Evolutionary conservation across 2,329 filamentous ascomycete species (phyloP), one percentile per base, ranked within the genome.

Genomic region (Beauveria australis): DNA sequence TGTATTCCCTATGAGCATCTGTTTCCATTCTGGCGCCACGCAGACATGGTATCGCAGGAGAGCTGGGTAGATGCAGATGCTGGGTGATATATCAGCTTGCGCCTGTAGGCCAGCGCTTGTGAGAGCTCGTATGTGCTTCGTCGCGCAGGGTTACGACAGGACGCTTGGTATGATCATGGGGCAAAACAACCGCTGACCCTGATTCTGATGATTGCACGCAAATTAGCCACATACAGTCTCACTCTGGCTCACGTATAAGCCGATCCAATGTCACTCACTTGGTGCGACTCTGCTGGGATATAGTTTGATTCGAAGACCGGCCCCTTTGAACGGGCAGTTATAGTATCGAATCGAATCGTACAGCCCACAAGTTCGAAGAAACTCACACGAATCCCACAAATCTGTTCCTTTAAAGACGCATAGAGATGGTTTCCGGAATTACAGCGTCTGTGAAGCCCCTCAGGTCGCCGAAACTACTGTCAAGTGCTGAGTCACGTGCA

Each of bases 401-500:
- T 48, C 22, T 43, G 12, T 22, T 43, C 24, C 43, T 41, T 9
- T 9, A 54, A 60, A 19, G 43, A 54, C 51, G 18, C 26, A 54
- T 33, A 55, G 30, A 28, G 58, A 60, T 48, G 58, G 56, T 3
- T 43, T 40, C 43, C 22, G 41, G 51, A 47, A 61, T 61, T 57
- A 56, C 53, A 40, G 30, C 46, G 22, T 46, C 28, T 41, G 53
- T 57, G 53, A 61, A 57, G 60, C 60, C 60, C 60, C 60, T 61
- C 60, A 61, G 53, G 60, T 47, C 41, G 60, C 60, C 53, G 53
- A 61, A 58, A 61, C 53, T 61, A 61, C 48, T 61, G 41, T 33
- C 28, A 46, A 57, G 33, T 46, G 53, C 9, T 8, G 19, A 47
- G 60, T 61, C 60, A 61, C 60, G 60, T 61, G 60, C 47, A 54